Evolutionary conservation across 2,329 filamentous ascomycete genomes (phyloP).

Genomic region (Fragosphaeria purpurea): DNA sequence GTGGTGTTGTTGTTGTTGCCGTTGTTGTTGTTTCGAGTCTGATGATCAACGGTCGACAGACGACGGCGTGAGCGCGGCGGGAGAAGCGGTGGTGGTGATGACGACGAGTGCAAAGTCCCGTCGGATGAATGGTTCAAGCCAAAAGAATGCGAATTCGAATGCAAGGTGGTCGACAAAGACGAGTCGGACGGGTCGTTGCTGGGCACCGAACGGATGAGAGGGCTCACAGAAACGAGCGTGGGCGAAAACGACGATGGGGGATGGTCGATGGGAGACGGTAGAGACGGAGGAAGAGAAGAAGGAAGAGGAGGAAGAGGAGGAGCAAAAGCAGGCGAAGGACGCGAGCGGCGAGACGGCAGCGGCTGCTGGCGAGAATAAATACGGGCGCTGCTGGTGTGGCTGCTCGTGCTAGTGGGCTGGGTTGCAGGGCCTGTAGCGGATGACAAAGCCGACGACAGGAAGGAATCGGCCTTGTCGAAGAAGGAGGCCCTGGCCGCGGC

Average conservation of each 20-base stretch:
- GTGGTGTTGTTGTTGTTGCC: neutral
- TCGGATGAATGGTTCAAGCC: neutral
- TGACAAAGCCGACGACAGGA: constrained; percentile 6
- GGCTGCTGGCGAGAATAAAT: constrained; percentile 4
- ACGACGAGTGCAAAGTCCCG: neutral
- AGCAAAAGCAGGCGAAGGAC: constrained; percentile 4
- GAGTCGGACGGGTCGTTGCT: neutral
- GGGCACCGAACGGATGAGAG: neutral
- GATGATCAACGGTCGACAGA: neutral
- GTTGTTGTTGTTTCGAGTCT: too few relatives aligned
- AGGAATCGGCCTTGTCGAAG: constrained; percentile 8
- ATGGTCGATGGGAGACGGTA: neutral
- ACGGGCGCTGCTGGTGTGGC: neutral
- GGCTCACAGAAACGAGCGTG: neutral
- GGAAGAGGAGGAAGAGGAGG: neutral
- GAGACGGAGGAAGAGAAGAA: neutral
- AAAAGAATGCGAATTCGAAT: neutral
- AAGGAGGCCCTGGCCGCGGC: neutral
- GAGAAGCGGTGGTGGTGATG: neutral
- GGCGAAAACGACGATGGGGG: neutral
- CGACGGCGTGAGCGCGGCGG: constrained; percentile 2
- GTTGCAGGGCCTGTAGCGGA: neutral
- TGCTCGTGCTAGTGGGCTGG: neutral
- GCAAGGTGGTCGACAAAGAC: neutral
- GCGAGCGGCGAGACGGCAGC: constrained; percentile 1